Base-by-base conservation (phyloP, 306 rosid genomes). In the Trifolium pratense region DNA sequence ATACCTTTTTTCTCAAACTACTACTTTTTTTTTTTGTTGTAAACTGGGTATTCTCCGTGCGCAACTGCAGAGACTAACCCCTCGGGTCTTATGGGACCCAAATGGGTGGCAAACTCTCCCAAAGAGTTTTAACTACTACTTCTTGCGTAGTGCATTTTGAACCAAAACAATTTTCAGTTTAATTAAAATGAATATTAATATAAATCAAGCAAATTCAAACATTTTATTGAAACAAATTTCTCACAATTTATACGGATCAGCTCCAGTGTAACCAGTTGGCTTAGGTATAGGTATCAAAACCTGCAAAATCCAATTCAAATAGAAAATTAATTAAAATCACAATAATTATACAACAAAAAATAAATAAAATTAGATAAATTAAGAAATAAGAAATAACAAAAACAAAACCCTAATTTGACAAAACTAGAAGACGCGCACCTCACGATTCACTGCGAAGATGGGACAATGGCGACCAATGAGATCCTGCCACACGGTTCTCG, bases 401-500 rank as follows among this genome's bases (percentile, higher is more conserved):
- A 75, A 82, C 72, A 37, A 62, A 79, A 82, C 76, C 71, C 87
- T 14, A 83, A 55, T 56, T 63, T 14, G 43, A 78, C 11, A 31
- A 79, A 78, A 5, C 37, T 15, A 70, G 43, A 66, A 48, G 60
- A 69, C 7, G 51, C 51, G 42, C 9, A 95, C 99, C 99, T 95
- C 99, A 14, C 97, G 96, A 91, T 95, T 91, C 26, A 95, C 97
- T 25, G 83, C 92, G 70, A 87, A 95, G 21, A 84, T 84, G 48
- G 99, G 99, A 81, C 97, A 95, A 82, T 95, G 93, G 18, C 97
- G 89, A 31, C 97, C 97, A 78, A 95, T 91, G 76, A 91, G 74
- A 70, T 91, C 97, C 4, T 91, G 93, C 99, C 99, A 95, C 42
- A 82, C 89, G 12, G 99, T 88, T 79, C 96, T 90, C 26, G 90